Base-by-base conservation (phyloP, 805 yeast genomes). In the Nematodospora valgi region DNA sequence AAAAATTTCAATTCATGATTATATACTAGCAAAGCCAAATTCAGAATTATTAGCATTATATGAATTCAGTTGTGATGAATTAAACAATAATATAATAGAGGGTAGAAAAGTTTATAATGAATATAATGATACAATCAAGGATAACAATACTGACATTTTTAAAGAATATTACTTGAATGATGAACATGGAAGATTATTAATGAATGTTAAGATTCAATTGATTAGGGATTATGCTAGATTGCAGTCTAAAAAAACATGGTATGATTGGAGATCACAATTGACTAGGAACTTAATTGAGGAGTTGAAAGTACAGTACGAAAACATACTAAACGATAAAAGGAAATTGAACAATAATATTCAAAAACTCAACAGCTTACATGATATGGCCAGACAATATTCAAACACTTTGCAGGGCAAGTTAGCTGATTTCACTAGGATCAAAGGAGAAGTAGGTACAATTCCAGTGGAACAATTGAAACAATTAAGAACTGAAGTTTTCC, bases 191-290 rank as follows among this genome's bases (percentile, higher is more conserved):
- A 64, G 63, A 43, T 54, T 58, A 27, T 46, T 51, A 2, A 63
- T 77, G 66, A 67, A 64, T 23, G 55, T 68, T n/a, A 73, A 74
- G 40, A 64, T 79, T 32, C 70, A 67, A 39, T 39, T 70, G 9
- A 57, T 79, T 27, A 76, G 76, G 47, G 71, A 66, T 20, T 72
- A 57, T 39, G 65, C 84, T 1, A 62, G 77, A 20, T 60, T 68
- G 20, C 75, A 74, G 46, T 76, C 85, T 0, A 66, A 62, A 39
- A 68, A 66, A 24, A 71, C 72, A 0, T 80, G 86, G 85, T 75
- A 74, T 44, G 72, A 69, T 32, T 80, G 86, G 87, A 58, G 85
- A 40, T 51, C 62, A 9, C 74, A 75, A 41, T 65, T 78, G 30
- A 48, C 73, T 5, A 58, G 62, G 16, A 78, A 75, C 26, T 58